Evolutionary conservation across 306 rosid genomes (phyloP).

Genomic region (Malus domestica): ASM211411v1 NC_041799.1:40182001-40182500

Average conservation of each 20-base stretch:
- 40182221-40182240: not conserved
- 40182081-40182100: slow-evolving; percentile 97
- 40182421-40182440: not conserved
- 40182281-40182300: not conserved
- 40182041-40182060: no score
- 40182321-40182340: no score
- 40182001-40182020: no score
- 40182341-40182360: no score
- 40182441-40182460: not conserved
- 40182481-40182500: not conserved
- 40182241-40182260: not conserved
- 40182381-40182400: no score
- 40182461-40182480: not conserved
- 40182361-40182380: no score
- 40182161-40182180: slow-evolving; percentile 80
- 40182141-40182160: slow-evolving; percentile 69
- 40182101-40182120: slow-evolving; percentile 79
- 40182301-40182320: not conserved
- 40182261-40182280: not conserved
- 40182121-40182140: slow-evolving; percentile 77
- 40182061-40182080: no score
- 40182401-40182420: not conserved
- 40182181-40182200: slow-evolving; percentile 79
- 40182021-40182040: no score
- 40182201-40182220: not conserved